Evolutionary conservation across 768 basidiomycete species (phyloP), one percentile per base, ranked within the genome.

Genomic region (Leucocoprinus sp.): DNA sequence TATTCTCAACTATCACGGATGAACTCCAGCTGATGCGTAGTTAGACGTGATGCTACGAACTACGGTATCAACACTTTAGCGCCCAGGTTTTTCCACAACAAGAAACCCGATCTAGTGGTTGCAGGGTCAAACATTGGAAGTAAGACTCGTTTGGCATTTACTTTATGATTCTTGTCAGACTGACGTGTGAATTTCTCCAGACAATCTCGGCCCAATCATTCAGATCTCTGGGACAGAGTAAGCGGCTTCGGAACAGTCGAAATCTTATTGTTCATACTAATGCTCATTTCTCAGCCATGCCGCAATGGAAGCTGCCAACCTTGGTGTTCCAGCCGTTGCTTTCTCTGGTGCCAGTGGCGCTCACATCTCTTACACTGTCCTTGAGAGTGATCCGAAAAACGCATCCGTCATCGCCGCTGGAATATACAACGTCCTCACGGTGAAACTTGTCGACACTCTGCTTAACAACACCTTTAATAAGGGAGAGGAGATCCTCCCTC

Each of bases 341-440:
- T 70, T 70, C 57, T 70, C 68, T 19, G 40, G 46, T 0, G 50
- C 50, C 11, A 57, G 58, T 5, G 66, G 58, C n/a, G 54, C 63
- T 0, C 57, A 63, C 34, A 64, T 69, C 18, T 71, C 69, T 1
- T 72, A 65, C 58, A 72, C 71, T 18, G 69, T 67, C 12, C 69
- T 72, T 45, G 45, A 51, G 2, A 58, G 60, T 7, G 48, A 59
- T 24, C 60, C 64, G 2, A 58, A 50, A 27, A 60, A 64, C 5
- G 21, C 55, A 12, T 49, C 57, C 17, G 59, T 60, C 33, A 44
- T 53, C 17, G 62, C 69, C 4, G 64, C 71, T 4, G 42, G 49
- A 15, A 57, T 63, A 36, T 71, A 71, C 54, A 55, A 69, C 17
- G 46, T 57, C 9, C 64, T 72, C 14, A 63, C 61, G 37, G 50